phyloP scores from a whole-genome alignment of 495 filamentous ascomycete species.

The Penicillium mononematosum region DNA sequence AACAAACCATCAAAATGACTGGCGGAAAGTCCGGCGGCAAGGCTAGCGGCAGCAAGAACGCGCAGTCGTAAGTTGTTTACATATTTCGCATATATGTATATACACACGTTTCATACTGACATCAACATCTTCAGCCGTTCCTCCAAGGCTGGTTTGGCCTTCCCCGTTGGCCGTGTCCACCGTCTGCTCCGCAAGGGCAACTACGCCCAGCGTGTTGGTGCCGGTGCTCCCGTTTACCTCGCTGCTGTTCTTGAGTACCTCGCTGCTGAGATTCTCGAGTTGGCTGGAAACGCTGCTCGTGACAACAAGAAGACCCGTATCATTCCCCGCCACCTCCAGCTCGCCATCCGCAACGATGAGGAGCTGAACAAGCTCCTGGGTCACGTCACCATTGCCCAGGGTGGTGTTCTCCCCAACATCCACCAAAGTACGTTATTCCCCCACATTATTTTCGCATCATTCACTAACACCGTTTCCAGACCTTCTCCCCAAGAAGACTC shows the following conservation, averaged over 20 bases:
- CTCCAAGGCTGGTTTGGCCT: slow-evolving; percentile 98
- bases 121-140: slow-evolving; percentile 68
- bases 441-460: neutral
- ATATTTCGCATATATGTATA: slow-evolving; percentile 24
- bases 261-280: slow-evolving; percentile 96
- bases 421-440: slow-evolving; percentile 78
- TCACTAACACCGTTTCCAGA: slow-evolving; percentile 61
- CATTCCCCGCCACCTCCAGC: slow-evolving; percentile 98
- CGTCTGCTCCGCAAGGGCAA: slow-evolving; percentile 99
- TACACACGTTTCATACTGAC: slow-evolving; percentile 32
- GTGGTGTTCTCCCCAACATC: slow-evolving; percentile 98
- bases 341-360: slow-evolving; percentile 99
- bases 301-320: slow-evolving; percentile 99
- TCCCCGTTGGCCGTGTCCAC: slow-evolving; percentile 99
- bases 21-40: slow-evolving; percentile 98
- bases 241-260: slow-evolving; percentile 98
- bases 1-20: slow-evolving; percentile 83
- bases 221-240: slow-evolving; percentile 96
- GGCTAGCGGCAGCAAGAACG: slow-evolving; percentile 93
- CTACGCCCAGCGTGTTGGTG: slow-evolving; percentile 99
- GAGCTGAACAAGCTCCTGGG: slow-evolving; percentile 99
- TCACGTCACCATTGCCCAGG: slow-evolving; percentile 98
- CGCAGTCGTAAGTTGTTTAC: slow-evolving; percentile 72
- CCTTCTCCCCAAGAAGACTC: slow-evolving; percentile 96
- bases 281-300: slow-evolving; percentile 97